Evolutionary conservation across 768 basidiomycete genomes (phyloP), one percentile per base, ranked within the genome.

Genomic region (Suillus placidus): DNA sequence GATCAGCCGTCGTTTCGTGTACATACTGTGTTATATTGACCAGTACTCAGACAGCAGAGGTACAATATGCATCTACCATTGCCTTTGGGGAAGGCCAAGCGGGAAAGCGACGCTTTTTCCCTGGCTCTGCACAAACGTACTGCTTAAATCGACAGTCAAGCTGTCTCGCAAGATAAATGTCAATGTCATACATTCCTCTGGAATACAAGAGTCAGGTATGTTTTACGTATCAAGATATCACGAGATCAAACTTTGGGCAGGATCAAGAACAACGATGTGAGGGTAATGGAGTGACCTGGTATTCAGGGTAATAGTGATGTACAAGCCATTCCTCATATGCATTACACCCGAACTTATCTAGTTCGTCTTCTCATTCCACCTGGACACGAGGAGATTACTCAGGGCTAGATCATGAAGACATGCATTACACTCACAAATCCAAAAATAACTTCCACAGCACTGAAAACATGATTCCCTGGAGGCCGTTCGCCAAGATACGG

Each of bases 391-490:
- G 26, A 30, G 16, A 40, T 32, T 34, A 38, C 35, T 40, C 58
- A 55, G 55, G 10, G 23, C 16, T 2, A 13, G 26, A 55, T 42
- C 10, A 35, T 6, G 16, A 18, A 34, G 20, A 12, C 43, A 63
- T 23, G n/a, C 7, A 13, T 35, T 16, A 14, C 18, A 85, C 92
- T 78, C 73, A 96, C 93, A 96, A 61, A 78, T 98, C 94, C 80
- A 91, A 79, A 73, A 99, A 97, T 67, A 92, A 77, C 71, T 88
- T 92, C 97, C 97, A 99, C 14, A 99, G 81, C 6, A 98, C 82
- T 8, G 89, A 88, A 78, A 98, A 99, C 85, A 97, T 87, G 54
- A 98, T 71, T 0, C 96, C 92, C 73, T 99, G 97, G 60, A 95
- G 77, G 30, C 96, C 94, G 73, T 98, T 99, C 37, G 95, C 89